phyloP scores from a whole-genome alignment of 2,329 filamentous ascomycete genomes.

The Hypoxylon sp. region DNA sequence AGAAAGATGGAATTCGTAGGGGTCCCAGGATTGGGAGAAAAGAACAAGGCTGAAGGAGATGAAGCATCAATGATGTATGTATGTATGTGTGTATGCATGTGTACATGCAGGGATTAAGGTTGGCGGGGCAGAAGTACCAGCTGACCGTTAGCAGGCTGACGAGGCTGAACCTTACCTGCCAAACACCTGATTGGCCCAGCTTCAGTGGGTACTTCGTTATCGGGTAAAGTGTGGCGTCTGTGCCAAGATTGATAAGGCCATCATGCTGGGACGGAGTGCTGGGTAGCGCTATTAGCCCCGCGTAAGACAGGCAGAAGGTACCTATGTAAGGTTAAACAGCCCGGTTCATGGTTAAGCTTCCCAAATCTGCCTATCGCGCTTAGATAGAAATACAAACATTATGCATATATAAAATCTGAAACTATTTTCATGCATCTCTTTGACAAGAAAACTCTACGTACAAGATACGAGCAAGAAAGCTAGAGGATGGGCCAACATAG shows the following conservation, averaged over 20 bases:
- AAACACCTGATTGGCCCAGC: background rate
- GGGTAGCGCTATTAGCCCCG: background rate
- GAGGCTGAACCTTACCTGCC: slow-evolving; percentile 32
- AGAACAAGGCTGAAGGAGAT: slow-evolving; percentile 37
- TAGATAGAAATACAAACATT: background rate
- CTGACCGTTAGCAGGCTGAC: slow-evolving; percentile 38
- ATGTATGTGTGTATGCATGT: no score
- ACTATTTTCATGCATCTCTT: background rate
- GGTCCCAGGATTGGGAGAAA: background rate
- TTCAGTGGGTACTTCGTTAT: slow-evolving; percentile 7
- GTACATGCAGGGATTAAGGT: slow-evolving; percentile 39
- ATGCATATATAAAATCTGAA: no score
- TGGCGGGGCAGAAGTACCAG: slow-evolving; percentile 37
- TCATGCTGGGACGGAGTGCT: slow-evolving; percentile 10
- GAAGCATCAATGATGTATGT: slow-evolving; percentile 42
- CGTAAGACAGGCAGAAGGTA: no score
- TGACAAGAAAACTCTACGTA: background rate
- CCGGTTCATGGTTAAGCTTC: background rate
- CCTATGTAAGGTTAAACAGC: background rate
- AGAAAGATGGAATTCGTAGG: slow-evolving; percentile 6
- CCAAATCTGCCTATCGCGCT: slow-evolving; percentile 4
- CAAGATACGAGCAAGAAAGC: background rate
- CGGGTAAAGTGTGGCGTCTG: slow-evolving; percentile 23
- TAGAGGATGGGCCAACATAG: background rate
- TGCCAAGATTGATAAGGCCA: slow-evolving; percentile 21